Percentiles rank a stretch among this genome's conserved stretches.
These are phyloP conservation scores for Puccinia polysora DNA, from an alignment of 1,284 basidiomycete genomes.

Conservation along the genomic window DNA sequence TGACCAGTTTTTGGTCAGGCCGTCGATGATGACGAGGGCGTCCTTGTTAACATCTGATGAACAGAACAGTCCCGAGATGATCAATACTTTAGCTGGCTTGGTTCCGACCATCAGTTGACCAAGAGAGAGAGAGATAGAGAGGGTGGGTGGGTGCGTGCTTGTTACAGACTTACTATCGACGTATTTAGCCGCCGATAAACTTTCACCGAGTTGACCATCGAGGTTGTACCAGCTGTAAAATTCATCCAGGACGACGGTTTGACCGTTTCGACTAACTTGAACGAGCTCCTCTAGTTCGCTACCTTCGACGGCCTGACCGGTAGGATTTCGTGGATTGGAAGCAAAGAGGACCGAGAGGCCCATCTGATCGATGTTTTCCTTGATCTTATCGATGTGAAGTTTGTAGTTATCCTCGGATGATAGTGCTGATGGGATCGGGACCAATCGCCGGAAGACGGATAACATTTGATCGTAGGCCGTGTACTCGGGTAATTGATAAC, in stretches of 20 bases:
- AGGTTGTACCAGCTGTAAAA: slow-evolving; percentile 44
- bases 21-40: slow-evolving; percentile 78
- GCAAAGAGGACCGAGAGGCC: slow-evolving; percentile 80
- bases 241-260: slow-evolving; percentile 82
- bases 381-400: slow-evolving; percentile 41
- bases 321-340: slow-evolving; percentile 86
- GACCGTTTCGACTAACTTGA: slow-evolving; percentile 63
- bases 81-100: neutral
- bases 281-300: slow-evolving; percentile 77
- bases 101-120: slow-evolving; percentile 43
- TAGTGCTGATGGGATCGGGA: slow-evolving; percentile 73
- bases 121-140: neutral
- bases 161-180: slow-evolving; percentile 73
- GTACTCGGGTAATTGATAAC: slow-evolving; percentile 56
- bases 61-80: slow-evolving; percentile 25
- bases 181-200: slow-evolving; percentile 70
- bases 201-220: slow-evolving; percentile 85
- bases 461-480: slow-evolving; percentile 63
- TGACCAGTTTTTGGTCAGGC: slow-evolving; percentile 74
- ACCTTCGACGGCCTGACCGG: slow-evolving; percentile 71
- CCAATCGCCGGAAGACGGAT: slow-evolving; percentile 77
- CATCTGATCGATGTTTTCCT: slow-evolving; percentile 56
- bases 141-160: slow-evolving; percentile 72
- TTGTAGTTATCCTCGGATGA: slow-evolving; percentile 46
- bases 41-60: slow-evolving; percentile 69